Evolutionary conservation across 352 stramenopile species (phyloP), one percentile per base, ranked within the genome.

Genomic region (Phytopythium sindhum): DNA sequence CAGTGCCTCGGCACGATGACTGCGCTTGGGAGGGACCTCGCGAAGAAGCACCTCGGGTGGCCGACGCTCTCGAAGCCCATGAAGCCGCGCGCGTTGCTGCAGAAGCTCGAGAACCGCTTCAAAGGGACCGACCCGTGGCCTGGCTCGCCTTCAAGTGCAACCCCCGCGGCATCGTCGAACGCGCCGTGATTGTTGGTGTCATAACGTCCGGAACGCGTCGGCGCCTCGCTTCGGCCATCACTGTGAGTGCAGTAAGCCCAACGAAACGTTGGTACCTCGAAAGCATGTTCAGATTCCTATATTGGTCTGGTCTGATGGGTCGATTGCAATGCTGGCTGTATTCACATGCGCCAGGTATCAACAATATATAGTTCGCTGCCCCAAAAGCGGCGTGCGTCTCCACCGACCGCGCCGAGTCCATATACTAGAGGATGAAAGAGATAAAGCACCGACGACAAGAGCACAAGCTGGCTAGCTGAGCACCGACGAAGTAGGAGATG

Each of bases 1-100:
- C 59, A 95, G 86, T 95, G 86, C 53, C 66, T 86, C 26, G 79
- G 83, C 41, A 87, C 74, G n/a, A 77, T 93, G 71, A 72, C 72
- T 52, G 70, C 58, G 29, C 63, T 95, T 29, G 86, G 83, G 14
- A 65, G 75, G 57, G 69, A 80, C 24, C 70, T 95, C 10, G 86
- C 86, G 1, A 90, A 89, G 66, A 66, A 68, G 12, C 70, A 63
- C 37, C 71, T 95, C 8, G 83, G 81, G 4, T 77, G 81, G 17
- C 47, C 72, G n/a, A 91, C 81, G 9, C 91, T 88, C 64, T 81
- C 77, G 23, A 88, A 89, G 61, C 55, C 69, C 63, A 45, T 89
- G 29, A 89, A 88, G 60, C 71, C 81, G 42, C 77, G 86, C 21
- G 83, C 83, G 5, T 83, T 74, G 21, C 67, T 94, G 37, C 83